Conservation (phyloP, 1,139 yeast genomes). For the Pneumocystis wakefieldiae region DNA sequence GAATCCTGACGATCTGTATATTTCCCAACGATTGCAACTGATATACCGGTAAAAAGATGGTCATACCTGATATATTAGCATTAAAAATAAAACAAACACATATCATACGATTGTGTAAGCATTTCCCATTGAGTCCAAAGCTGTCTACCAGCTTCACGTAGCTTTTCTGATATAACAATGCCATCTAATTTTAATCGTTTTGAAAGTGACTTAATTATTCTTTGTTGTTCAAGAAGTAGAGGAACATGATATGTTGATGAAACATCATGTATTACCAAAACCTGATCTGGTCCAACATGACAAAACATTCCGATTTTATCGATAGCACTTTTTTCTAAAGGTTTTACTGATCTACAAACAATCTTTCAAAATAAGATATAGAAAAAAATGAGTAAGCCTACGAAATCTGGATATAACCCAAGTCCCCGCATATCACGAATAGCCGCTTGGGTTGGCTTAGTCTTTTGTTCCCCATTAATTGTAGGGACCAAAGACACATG, state of each 20-base stretch:
- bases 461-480: constrained; percentile 95
- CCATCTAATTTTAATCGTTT: constrained; percentile 50
- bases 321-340: constrained; percentile 66
- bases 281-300: constrained; percentile 96
- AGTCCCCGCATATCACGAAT: constrained; percentile 88
- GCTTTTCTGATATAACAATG: constrained; percentile 38
- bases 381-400: neutral
- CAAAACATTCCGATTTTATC: constrained; percentile 97
- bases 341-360: constrained; percentile 90
- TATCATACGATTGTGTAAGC: constrained; percentile 46
- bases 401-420: constrained; percentile 86
- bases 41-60: constrained; percentile 68
- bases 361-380: constrained; percentile 24
- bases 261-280: constrained; percentile 91
- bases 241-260: constrained; percentile 97
- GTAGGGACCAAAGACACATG: constrained; percentile 96
- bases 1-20: constrained; percentile 92
- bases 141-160: constrained; percentile 47
- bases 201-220: constrained; percentile 57
- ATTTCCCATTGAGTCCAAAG: constrained; percentile 67
- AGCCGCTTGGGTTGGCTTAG: constrained; percentile 99
- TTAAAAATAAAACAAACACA: neutral
- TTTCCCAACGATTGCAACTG: constrained; percentile 93
- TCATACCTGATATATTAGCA: constrained; percentile 30
- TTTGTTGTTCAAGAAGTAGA: constrained; percentile 72